phyloP scores from a whole-genome alignment of 2,329 filamentous ascomycete species.

The Endoconidiophora laricicola region DNA sequence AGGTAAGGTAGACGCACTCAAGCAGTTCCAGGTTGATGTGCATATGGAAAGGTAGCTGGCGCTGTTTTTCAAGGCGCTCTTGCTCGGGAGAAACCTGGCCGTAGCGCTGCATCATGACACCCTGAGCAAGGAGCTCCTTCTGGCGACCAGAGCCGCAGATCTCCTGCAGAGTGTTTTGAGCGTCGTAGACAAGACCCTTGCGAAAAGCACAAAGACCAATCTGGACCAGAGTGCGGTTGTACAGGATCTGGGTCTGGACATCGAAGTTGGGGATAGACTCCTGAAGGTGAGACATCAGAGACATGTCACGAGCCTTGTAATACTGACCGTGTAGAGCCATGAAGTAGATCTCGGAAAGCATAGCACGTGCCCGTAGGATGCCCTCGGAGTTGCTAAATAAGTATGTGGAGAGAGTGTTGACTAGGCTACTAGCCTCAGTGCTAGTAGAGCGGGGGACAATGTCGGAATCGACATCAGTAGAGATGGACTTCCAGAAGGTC shows the following conservation, averaged over 20 bases:
- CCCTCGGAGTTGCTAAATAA: slow-evolving; percentile 89
- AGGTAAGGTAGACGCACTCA: slow-evolving; percentile 96
- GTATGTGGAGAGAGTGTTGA: slow-evolving; percentile 83
- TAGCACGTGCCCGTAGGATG: slow-evolving; percentile 87
- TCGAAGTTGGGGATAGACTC: slow-evolving; percentile 96
- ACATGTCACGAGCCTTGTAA: slow-evolving; percentile 95
- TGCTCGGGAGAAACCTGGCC: slow-evolving; percentile 94
- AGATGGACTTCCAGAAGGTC: slow-evolving; percentile 75
- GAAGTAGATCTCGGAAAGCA: slow-evolving; percentile 99
- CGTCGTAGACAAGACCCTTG: slow-evolving; percentile 89
- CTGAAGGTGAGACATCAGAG: slow-evolving; percentile 98
- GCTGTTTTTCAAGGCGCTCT: slow-evolving; percentile 90
- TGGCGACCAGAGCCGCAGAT: slow-evolving; percentile 95
- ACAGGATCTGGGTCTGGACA: slow-evolving; percentile 91
- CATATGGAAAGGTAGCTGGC: slow-evolving; percentile 98
- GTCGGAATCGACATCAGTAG: slow-evolving; percentile 51
- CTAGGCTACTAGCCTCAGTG: slow-evolving; percentile 55
- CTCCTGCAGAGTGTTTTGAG: slow-evolving; percentile 92
- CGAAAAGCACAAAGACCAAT: slow-evolving; percentile 97
- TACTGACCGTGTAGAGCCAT: slow-evolving; percentile 93
- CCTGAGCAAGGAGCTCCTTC: slow-evolving; percentile 94
- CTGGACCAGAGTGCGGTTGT: slow-evolving; percentile 95
- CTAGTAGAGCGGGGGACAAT: slow-evolving; percentile 60
- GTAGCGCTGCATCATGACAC: slow-evolving; percentile 95
- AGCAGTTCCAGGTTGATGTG: slow-evolving; percentile 98